These are phyloP conservation scores for Penicillium turbatum DNA, from an alignment of 495 filamentous ascomycete genomes.

Conservation along the genomic window DNA sequence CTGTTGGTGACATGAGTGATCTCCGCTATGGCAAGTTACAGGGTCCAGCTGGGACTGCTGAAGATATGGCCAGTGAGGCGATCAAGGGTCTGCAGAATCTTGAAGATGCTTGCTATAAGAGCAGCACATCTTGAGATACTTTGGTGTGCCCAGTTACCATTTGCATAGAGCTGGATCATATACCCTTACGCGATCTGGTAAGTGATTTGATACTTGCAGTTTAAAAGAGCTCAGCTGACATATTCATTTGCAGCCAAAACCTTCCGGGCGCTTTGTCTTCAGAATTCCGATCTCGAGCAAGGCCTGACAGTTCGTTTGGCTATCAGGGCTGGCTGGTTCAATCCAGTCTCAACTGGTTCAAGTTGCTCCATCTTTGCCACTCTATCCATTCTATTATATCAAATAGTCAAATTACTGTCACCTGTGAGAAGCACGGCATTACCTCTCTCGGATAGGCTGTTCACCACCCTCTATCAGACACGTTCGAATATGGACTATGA, in stretches of 20 bases:
- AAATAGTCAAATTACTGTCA: no score
- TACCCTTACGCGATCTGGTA: not conserved
- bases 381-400: no score
- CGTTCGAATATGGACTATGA: no score
- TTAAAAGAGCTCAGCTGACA: not conserved
- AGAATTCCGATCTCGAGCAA: not conserved
- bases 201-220: not conserved
- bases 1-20: slow-evolving; percentile 71
- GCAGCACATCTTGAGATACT: slow-evolving; percentile 8
- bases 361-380: no score
- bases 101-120: slow-evolving; percentile 56
- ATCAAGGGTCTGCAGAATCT: slow-evolving; percentile 51
- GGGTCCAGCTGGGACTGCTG: slow-evolving; percentile 51
- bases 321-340: not conserved
- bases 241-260: not conserved
- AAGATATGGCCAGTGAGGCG: slow-evolving; percentile 58
- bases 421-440: no score
- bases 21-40: slow-evolving; percentile 74
- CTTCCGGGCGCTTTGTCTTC: not conserved
- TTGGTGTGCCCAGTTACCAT: not conserved
- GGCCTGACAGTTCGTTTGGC: not conserved
- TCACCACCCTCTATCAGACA: no score
- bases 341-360: no score
- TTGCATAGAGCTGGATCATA: not conserved
- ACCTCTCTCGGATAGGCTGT: no score